phyloP scores from a whole-genome alignment of 2,329 filamentous ascomycete genomes.

The Fusarium pseudocircinatum region DNA sequence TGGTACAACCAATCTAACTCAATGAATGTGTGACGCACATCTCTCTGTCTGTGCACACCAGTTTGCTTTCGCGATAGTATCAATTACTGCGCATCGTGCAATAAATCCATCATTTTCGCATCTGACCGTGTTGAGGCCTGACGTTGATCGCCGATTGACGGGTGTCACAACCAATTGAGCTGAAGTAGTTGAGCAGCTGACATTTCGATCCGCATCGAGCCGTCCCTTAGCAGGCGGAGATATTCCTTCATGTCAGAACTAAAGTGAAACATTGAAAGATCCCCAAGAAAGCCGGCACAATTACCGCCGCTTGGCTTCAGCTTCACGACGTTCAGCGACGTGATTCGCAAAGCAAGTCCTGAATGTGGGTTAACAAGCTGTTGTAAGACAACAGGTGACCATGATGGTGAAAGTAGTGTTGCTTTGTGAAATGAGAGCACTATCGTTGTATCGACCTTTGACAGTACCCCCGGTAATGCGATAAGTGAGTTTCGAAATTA shows the following conservation, averaged over 20 bases:
- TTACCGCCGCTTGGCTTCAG: neutral
- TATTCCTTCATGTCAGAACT: neutral
- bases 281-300: neutral
- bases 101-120: slow-evolving; percentile 1
- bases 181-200: slow-evolving; percentile 1
- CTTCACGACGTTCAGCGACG: neutral
- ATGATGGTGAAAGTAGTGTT: neutral
- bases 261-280: slow-evolving; percentile 6
- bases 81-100: neutral
- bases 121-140: neutral
- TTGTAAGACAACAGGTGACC: neutral
- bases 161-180: slow-evolving; percentile 11
- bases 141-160: neutral
- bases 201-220: neutral
- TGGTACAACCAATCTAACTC: neutral
- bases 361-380: neutral
- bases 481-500: neutral
- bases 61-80: neutral
- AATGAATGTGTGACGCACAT: neutral
- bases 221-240: neutral
- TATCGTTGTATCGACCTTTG: neutral
- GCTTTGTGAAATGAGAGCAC: neutral
- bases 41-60: neutral
- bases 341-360: neutral
- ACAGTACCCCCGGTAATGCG: neutral